These are phyloP conservation scores for Aspergillus ibericus DNA, from an alignment of 2,329 filamentous ascomycete species.

Conservation along the genomic window DNA sequence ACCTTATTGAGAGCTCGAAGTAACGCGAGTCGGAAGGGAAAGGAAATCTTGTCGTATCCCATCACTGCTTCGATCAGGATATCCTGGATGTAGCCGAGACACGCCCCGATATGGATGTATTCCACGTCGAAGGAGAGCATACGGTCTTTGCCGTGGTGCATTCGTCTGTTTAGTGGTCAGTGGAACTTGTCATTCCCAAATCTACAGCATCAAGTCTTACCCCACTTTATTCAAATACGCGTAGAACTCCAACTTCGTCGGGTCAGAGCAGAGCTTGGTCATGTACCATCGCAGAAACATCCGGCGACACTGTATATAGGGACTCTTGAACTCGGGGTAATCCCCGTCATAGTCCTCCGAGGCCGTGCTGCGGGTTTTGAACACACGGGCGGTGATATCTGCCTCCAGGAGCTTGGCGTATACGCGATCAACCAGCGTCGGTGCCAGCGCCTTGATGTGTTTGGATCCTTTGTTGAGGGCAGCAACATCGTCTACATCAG, in stretches of 20 bases:
- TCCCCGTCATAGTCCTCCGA: constrained; percentile 67
- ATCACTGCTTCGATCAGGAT: constrained; percentile 75
- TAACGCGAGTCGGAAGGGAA: constrained; percentile 69
- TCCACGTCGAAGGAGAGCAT: constrained; percentile 73
- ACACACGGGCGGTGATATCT: constrained; percentile 78
- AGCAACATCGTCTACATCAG: constrained; percentile 64
- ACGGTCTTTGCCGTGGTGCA: constrained; percentile 76
- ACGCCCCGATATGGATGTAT: constrained; percentile 74
- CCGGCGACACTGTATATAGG: constrained; percentile 74
- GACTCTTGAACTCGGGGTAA: constrained; percentile 64
- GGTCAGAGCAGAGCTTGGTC: constrained; percentile 71
- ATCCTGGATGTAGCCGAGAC: constrained; percentile 74
- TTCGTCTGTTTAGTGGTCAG: constrained; percentile 53
- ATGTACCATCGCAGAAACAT: constrained; percentile 74
- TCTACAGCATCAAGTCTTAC: constrained; percentile 42
- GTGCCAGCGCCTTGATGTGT: constrained; percentile 77
- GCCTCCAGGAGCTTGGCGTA: constrained; percentile 79
- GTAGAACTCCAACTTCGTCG: constrained; percentile 75
- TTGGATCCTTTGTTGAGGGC: constrained; percentile 68
- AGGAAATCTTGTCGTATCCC: constrained; percentile 64
- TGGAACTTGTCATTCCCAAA: neutral
- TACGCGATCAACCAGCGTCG: constrained; percentile 78
- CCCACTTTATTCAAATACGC: constrained; percentile 82
- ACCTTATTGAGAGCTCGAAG: constrained; percentile 77
- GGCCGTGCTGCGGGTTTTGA: constrained; percentile 61